Base-by-base conservation (phyloP, 176 grass and related monocot species). In the Alopecurus myosuroides region DNA sequence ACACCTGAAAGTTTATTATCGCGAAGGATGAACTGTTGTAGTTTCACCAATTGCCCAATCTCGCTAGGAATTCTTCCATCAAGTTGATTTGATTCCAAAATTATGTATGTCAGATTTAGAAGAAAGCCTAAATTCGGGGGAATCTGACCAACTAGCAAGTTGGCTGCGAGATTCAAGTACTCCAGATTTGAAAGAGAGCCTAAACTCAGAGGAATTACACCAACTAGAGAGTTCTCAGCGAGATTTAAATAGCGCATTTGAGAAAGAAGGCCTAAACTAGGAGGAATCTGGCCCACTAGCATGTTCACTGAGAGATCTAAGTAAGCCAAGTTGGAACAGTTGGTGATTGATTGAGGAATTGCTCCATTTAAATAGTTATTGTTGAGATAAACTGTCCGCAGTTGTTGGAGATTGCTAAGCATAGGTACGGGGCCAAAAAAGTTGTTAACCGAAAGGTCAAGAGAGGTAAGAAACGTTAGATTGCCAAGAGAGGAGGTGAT, bases 331-430 rank as follows among this genome's bases (percentile, higher is more conserved):
- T 13, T 61, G 25, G 57, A 61, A 61, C 57, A 29, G 11, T 61
- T 30, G 12, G 58, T 15, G 0, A 62, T 1, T 15, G 58, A 62
- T 30, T 62, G 5, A 30, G 58, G 58, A 30, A 30, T 62, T 3
- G 0, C 2, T 6, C 60, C 60, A 3, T 3, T 8, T 1, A 63
- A 31, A 63, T 9, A 0, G 6, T 63, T 63, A 1, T 17, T 9
- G 60, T 63, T 0, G 2, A 63, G 29, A 0, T 33, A 63, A 33
- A 63, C 2, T 31, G 2, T 17, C 0, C 33, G 0, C 0, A 62
- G 4, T 15, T 0, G 1, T 30, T 15, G 26, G 5, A 62, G 58
- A 29, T 62, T 11, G 26, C 58, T 12, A 1, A 30, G 11, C 3
- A 62, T 6, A 31, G 58, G 58, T 17, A 62, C 0, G 13, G 13